phyloP scores from a whole-genome alignment of 1,139 yeast species.

The Taphrina deformans region DNA sequence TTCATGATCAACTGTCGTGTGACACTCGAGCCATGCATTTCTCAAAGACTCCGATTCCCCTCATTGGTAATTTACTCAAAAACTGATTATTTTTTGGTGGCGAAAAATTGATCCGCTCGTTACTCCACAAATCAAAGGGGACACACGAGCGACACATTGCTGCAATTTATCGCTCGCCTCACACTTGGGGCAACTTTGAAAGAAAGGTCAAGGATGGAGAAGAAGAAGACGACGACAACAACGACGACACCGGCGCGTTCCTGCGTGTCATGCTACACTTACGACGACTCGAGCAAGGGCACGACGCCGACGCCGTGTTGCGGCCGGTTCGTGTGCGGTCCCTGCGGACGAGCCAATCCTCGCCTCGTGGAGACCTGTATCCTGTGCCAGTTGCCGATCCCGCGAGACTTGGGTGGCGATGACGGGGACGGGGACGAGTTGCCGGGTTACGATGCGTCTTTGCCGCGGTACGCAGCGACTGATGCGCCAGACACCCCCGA shows the following conservation, averaged over 20 bases:
- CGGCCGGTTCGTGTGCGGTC: slow-evolving; percentile 26
- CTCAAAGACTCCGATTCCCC: background rate
- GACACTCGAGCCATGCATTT: background rate
- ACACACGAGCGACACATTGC: background rate
- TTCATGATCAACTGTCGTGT: background rate
- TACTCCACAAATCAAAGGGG: background rate
- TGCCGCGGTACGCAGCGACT: background rate
- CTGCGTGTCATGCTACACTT: slow-evolving; percentile 27
- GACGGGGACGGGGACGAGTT: background rate
- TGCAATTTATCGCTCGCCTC: no score
- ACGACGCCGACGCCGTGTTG: slow-evolving; percentile 28
- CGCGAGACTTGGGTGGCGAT: slow-evolving; percentile 1
- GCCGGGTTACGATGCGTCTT: slow-evolving; percentile 7
- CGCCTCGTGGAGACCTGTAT: slow-evolving; percentile 18
- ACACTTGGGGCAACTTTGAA: no score
- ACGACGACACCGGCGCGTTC: background rate
- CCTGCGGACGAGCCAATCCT: slow-evolving; percentile 1
- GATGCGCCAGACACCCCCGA: background rate
- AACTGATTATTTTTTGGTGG: background rate
- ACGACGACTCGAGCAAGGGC: slow-evolving; percentile 1
- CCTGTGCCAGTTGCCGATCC: slow-evolving; percentile 22
- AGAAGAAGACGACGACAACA: background rate
- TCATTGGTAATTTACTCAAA: background rate
- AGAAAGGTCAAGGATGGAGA: background rate
- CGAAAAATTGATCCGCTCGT: background rate